Base-by-base conservation (phyloP, 2,329 filamentous ascomycete species). In the Blastomyces gilchristii region DNA sequence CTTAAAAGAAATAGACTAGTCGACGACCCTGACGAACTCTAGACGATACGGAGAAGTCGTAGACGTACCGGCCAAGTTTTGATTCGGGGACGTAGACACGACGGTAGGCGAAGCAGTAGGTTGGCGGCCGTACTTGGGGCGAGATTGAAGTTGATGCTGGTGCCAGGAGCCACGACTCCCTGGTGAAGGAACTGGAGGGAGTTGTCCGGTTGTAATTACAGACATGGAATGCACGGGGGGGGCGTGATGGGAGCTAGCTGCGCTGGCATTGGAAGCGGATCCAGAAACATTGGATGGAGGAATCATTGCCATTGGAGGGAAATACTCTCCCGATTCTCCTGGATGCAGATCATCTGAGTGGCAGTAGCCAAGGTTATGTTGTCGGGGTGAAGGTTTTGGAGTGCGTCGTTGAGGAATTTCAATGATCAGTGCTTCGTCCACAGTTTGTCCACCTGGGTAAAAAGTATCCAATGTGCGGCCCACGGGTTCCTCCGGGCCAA, bases 371-470 rank as follows among this genome's bases (percentile, higher is more conserved):
- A 31, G 22, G 8, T 76, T 73, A 2, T 70, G 65, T 63, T 75
- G 74, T 64, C 87, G 82, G 2, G 92, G 92, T 11, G 91, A 96
- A 12, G 89, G 86, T 68, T 87, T 88, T 1, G 92, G 91, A 0
- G 90, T 92, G 64, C 88, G 84, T 62, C 86, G 85, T 45, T 81
- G 78, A 18, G 91, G 90, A 25, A 95, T 86, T 69, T 97, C 92
- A 71, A 99, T 96, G 67, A 97, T 73, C 65, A 99, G 82, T 8
- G 94, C 94, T 72, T 99, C 94, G 62, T 92, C 88, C 56, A 96
- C 87, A 0, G 81, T 85, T 77, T 97, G 94, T 8, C 93, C 93
- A 54, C 88, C 89, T 1, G 93, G 90, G 71, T 86, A 99, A 75
- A 90, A 91, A 22, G 84, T 80, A 71, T 97, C 92, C 58, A 99